Percentiles rank a stretch among this genome's conserved stretches.
These are phyloP conservation scores for Cyanodermella asteris DNA, from an alignment of 2,329 filamentous ascomycete species.

Conservation along the genomic window DNA sequence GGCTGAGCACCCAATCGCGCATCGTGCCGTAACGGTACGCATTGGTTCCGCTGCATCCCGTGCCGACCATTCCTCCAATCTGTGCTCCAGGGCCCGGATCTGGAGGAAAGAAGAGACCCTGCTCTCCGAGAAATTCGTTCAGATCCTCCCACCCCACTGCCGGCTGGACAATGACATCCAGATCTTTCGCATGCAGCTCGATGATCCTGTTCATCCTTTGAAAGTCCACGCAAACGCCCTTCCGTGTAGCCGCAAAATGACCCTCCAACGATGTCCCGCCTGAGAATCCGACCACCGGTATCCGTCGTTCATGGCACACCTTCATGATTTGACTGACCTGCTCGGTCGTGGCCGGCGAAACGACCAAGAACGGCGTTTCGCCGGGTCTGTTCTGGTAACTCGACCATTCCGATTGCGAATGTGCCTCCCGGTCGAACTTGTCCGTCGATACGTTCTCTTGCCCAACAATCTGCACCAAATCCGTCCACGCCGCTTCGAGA, in stretches of 20 bases:
- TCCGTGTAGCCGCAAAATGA: constrained; percentile 62
- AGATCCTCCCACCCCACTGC: constrained; percentile 72
- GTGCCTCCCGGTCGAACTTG: constrained; percentile 29
- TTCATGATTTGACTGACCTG: constrained; percentile 78
- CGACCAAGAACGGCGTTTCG: constrained; percentile 34
- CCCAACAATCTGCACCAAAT: constrained; percentile 39
- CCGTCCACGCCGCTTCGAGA: constrained; percentile 41
- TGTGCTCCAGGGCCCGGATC: constrained; percentile 79
- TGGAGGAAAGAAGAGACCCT: constrained; percentile 75
- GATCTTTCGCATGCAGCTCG: constrained; percentile 51
- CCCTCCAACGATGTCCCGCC: constrained; percentile 81
- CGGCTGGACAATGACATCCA: constrained; percentile 57
- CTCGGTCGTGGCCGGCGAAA: constrained; percentile 57
- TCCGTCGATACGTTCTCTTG: constrained; percentile 40
- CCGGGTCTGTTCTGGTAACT: constrained; percentile 23
- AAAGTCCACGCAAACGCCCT: constrained; percentile 74
- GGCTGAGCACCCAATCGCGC: constrained; percentile 74
- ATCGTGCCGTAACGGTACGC: constrained; percentile 86
- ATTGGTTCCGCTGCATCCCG: constrained; percentile 49
- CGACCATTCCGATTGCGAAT: constrained; percentile 42
- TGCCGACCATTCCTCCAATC: constrained; percentile 52
- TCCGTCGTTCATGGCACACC: constrained; percentile 56
- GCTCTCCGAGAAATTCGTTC: constrained; percentile 51
- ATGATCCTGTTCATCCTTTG: constrained; percentile 65
- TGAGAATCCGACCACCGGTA: constrained; percentile 71